These are phyloP conservation scores for Austroboletus eburneus DNA, from an alignment of 768 basidiomycete genomes.

Conservation along the genomic window DNA sequence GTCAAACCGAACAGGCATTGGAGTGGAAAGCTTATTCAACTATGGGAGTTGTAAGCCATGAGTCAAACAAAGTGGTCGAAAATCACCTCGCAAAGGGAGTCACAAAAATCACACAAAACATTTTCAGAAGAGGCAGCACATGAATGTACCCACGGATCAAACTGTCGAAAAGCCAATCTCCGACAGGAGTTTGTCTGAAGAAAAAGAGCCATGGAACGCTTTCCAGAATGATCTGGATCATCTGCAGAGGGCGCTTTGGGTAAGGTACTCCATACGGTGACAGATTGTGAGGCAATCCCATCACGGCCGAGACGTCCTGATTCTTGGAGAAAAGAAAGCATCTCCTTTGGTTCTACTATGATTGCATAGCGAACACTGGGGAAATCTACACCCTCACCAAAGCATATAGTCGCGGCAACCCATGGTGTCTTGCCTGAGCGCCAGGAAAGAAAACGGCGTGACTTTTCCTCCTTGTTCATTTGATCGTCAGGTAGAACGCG, in stretches of 20 bases:
- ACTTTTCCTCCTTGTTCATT: slow-evolving; percentile 5
- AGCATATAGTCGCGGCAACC: slow-evolving; percentile 2
- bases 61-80: too few relatives aligned
- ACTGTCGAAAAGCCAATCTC: background rate
- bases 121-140: background rate
- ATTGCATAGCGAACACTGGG: background rate
- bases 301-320: slow-evolving; percentile 10
- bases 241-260: background rate
- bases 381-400: slow-evolving; percentile 7
- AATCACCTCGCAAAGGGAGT: background rate
- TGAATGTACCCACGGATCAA: background rate
- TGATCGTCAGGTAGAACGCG: background rate
- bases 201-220: background rate
- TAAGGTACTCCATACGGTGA: slow-evolving; percentile 2
- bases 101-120: background rate
- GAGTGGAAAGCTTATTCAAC: background rate
- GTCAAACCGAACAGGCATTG: background rate
- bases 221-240: background rate
- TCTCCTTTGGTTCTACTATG: slow-evolving; percentile 1
- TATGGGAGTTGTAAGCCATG: background rate
- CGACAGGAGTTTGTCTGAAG: background rate
- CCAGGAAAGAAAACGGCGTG: background rate
- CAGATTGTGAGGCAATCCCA: background rate
- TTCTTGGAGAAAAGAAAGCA: slow-evolving; percentile 13
- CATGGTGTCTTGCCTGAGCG: background rate